Evolutionary conservation across 2,329 filamentous ascomycete species (phyloP).

Genomic region (Coniochaeta sp.): DNA sequence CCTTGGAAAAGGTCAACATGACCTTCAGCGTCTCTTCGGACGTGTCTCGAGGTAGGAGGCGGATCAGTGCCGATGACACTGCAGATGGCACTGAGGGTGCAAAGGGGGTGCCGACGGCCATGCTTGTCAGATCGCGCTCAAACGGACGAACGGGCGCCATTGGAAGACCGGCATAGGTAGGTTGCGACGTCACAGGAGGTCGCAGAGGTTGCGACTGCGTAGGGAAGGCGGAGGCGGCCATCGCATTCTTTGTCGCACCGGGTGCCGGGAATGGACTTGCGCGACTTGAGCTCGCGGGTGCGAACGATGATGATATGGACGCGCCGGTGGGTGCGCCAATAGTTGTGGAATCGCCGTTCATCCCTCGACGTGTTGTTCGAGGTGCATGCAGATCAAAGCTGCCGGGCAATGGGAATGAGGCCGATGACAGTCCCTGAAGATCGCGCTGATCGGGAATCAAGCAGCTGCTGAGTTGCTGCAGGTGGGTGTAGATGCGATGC

Average conservation of each 20-base stretch:
- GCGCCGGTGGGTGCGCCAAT: constrained; percentile 14
- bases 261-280: constrained; percentile 22
- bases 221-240: constrained; percentile 38
- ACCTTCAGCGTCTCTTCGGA: constrained; percentile 46
- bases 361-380: constrained; percentile 25
- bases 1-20: constrained; percentile 54
- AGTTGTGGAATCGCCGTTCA: constrained; percentile 21
- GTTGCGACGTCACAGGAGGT: constrained; percentile 22
- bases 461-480: constrained; percentile 10
- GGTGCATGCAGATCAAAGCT: constrained; percentile 20
- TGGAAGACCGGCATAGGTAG: constrained; percentile 22
- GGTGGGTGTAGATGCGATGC: constrained; percentile 14
- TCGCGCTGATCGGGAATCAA: constrained; percentile 22
- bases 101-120: constrained; percentile 32
- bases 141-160: constrained; percentile 16
- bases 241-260: constrained; percentile 25
- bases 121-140: constrained; percentile 8
- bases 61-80: constrained; percentile 40
- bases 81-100: constrained; percentile 20
- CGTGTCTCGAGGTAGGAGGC: constrained; percentile 45
- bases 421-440: constrained; percentile 17
- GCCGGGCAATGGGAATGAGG: constrained; percentile 13
- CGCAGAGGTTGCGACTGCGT: constrained; percentile 32
- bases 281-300: constrained; percentile 21
- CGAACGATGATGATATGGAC: constrained; percentile 19